phyloP scores from a whole-genome alignment of 352 stramenopile genomes.

The Phytophthora kernoviae region DNA sequence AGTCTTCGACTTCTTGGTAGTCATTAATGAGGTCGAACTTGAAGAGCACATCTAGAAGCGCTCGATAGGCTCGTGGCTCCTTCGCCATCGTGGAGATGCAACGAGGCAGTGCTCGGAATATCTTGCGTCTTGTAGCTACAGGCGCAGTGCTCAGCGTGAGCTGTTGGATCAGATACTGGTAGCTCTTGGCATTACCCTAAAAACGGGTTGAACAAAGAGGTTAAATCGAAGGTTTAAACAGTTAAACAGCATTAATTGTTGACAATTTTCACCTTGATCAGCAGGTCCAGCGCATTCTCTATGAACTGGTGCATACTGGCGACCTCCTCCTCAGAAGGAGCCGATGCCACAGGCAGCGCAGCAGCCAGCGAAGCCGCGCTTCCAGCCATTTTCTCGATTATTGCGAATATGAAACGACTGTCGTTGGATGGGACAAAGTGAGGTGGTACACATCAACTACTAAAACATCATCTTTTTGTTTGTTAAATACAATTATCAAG shows the following conservation, averaged over 20 bases:
- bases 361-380: slow-evolving; percentile 15
- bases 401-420: slow-evolving; percentile 2
- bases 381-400: slow-evolving; percentile 36
- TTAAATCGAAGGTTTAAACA: not conserved
- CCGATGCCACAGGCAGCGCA: slow-evolving; percentile 10
- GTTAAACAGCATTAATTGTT: not conserved
- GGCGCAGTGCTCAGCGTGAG: slow-evolving; percentile 47
- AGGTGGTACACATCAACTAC: no score
- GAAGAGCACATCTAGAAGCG: slow-evolving; percentile 81
- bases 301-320: slow-evolving; percentile 81
- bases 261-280: slow-evolving; percentile 56
- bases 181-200: slow-evolving; percentile 81
- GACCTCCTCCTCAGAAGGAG: slow-evolving; percentile 60
- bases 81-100: slow-evolving; percentile 79
- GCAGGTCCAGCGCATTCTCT: slow-evolving; percentile 81
- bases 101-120: slow-evolving; percentile 72
- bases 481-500: no score
- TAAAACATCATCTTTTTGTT: no score
- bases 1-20: slow-evolving; percentile 69
- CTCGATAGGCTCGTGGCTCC: slow-evolving; percentile 72
- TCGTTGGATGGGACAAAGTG: no score
- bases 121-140: slow-evolving; percentile 61
- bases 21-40: slow-evolving; percentile 73
- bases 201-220: not conserved
- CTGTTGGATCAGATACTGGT: slow-evolving; percentile 77